Conservation (phyloP, 257 asterid species). For the Solanum commersonii region DNA sequence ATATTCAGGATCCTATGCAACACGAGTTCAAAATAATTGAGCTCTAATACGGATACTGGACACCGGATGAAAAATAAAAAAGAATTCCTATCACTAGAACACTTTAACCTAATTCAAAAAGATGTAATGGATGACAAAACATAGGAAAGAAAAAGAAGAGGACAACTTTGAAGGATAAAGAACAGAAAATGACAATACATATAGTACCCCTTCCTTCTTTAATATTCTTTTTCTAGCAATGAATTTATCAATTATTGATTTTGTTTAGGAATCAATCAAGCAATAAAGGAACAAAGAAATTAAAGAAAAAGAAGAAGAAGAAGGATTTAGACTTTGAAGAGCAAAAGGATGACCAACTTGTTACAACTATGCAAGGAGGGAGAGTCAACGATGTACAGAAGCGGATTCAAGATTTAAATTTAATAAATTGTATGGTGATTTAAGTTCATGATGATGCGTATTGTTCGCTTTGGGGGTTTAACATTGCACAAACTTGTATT, state of each 20-base stretch:
- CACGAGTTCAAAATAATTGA: too few relatives aligned
- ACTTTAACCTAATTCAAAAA: background rate
- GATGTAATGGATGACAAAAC: background rate
- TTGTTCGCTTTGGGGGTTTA: background rate
- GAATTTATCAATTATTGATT: background rate
- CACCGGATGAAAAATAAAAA: too few relatives aligned
- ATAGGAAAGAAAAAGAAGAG: background rate
- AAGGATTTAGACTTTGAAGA: background rate
- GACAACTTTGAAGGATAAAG: background rate
- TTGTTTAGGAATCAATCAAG: background rate
- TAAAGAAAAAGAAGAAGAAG: background rate
- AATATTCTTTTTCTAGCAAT: background rate
- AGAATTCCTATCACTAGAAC: background rate
- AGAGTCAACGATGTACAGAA: background rate
- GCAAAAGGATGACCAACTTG: background rate
- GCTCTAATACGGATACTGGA: accelerated
- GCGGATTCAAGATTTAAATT: background rate
- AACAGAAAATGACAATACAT: background rate
- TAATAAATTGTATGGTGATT: background rate
- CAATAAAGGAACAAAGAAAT: background rate
- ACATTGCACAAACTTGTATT: background rate
- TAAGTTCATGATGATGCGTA: background rate
- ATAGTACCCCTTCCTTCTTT: background rate
- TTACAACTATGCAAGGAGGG: background rate
- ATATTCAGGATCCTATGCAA: background rate